A percentile compares a stretch with the other conserved stretches of the same genome.
phyloP scores from a whole-genome alignment of 192 early-diverging fungal genomes.

The Gamsiella multidivaricata region DNA sequence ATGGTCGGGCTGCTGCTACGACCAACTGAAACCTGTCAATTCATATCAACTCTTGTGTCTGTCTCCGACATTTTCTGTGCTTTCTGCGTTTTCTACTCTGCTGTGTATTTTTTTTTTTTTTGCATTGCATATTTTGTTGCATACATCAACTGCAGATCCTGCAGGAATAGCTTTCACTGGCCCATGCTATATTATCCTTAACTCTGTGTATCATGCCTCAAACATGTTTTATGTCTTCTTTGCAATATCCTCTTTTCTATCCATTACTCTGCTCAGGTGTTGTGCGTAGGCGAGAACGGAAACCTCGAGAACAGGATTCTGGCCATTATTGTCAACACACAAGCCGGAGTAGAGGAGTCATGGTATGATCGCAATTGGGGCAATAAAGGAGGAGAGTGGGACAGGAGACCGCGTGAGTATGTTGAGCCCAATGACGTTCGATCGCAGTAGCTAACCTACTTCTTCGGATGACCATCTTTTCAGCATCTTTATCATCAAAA shows the following conservation, averaged over 20 bases:
- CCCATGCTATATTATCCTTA: constrained; percentile 31
- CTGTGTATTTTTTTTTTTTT: too few species aligned
- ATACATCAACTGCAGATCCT: too few species aligned
- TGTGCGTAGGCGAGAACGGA: constrained; percentile 15
- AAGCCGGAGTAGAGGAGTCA: constrained; percentile 47
- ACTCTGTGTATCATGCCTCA: constrained; percentile 9
- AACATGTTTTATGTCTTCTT: background rate
- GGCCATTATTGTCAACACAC: constrained; percentile 46
- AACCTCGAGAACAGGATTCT: constrained; percentile 34
- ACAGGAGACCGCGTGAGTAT: background rate
- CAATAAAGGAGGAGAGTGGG: background rate
- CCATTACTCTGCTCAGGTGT: constrained; percentile 44
- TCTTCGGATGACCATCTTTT: background rate
- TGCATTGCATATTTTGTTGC: background rate
- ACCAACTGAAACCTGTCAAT: constrained; percentile 44
- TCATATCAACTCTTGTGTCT: constrained; percentile 45
- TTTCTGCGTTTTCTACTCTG: background rate
- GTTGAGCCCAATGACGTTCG: background rate
- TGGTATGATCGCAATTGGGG: too few species aligned
- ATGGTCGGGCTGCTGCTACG: constrained; percentile 26
- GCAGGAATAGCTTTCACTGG: background rate
- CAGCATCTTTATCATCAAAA: constrained; percentile 47
- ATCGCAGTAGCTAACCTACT: background rate
- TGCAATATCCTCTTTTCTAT: background rate
- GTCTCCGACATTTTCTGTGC: constrained; percentile 6